Conservation (phyloP, 1,284 basidiomycete species). For the Ceratobasidium sp. region DNA sequence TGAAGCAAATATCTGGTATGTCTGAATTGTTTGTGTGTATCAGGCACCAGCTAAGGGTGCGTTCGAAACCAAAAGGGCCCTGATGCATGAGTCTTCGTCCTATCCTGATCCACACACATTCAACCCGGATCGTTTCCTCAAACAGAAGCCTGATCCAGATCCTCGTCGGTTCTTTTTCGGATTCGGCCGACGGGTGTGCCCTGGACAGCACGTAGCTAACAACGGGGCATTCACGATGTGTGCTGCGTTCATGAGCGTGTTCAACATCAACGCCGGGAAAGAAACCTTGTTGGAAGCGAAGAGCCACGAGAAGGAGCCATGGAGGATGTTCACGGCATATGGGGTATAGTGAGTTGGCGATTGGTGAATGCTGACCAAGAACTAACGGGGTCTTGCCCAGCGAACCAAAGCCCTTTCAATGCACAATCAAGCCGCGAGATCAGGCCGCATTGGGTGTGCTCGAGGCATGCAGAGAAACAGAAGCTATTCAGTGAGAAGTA, state of each 20-base stretch:
- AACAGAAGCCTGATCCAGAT: constrained; percentile 2
- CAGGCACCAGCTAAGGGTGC: neutral
- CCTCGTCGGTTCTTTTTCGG: too few relatives aligned
- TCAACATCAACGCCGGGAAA: neutral
- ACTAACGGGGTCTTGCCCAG: neutral
- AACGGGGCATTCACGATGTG: too few relatives aligned
- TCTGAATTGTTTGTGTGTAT: too few relatives aligned
- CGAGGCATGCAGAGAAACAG: neutral
- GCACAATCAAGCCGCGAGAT: constrained; percentile 7
- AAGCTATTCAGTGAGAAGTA: neutral
- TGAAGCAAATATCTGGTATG: constrained; percentile 15
- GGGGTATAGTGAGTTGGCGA: constrained; percentile 3
- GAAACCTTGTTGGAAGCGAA: neutral
- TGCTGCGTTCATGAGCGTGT: too few relatives aligned
- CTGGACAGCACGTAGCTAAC: too few relatives aligned
- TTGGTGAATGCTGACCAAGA: neutral
- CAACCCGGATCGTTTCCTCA: constrained; percentile 28
- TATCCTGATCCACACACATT: constrained; percentile 1
- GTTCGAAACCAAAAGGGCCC: neutral
- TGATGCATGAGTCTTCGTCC: too few relatives aligned
- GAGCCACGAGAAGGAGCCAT: neutral
- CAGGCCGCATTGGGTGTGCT: neutral
- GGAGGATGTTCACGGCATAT: constrained; percentile 13
- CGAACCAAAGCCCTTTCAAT: constrained; percentile 5
- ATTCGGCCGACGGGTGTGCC: too few relatives aligned